A percentile compares a stretch with the other conserved stretches of the same genome.
phyloP scores from a whole-genome alignment of 768 basidiomycete genomes.

The Tylopilus cervinicoccineus region DNA sequence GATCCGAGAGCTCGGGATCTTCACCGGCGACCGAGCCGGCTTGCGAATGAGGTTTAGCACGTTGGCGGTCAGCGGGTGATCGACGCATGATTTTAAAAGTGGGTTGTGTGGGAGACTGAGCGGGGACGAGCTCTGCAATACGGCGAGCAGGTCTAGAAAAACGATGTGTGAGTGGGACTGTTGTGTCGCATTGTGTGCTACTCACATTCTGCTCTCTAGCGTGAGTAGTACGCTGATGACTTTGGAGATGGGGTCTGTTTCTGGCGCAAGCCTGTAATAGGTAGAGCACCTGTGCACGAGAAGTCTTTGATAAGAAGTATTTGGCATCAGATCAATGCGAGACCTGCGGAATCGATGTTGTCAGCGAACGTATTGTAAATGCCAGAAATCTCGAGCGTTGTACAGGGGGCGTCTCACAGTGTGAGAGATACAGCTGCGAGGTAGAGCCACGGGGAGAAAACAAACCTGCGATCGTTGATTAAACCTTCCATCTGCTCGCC shows the following conservation, averaged over 20 bases:
- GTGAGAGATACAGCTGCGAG: not conserved
- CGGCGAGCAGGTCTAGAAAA: constrained; percentile 58
- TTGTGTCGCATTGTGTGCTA: constrained; percentile 6
- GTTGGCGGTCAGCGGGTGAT: constrained; percentile 47
- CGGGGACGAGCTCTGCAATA: constrained; percentile 74
- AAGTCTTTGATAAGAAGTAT: constrained; percentile 80
- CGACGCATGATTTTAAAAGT: constrained; percentile 89
- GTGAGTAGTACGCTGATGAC: constrained; percentile 54
- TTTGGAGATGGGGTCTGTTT: constrained; percentile 63
- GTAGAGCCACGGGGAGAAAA: constrained; percentile 12
- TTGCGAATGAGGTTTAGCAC: constrained; percentile 61
- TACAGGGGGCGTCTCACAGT: constrained; percentile 1
- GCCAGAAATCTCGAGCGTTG: not conserved
- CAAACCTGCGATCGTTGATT: constrained; percentile 71
- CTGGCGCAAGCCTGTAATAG: constrained; percentile 73
- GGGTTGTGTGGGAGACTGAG: constrained; percentile 65
- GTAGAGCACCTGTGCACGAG: constrained; percentile 83
- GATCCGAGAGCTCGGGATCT: constrained; percentile 73
- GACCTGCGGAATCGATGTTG: constrained; percentile 37
- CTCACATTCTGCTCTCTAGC: constrained; percentile 74
- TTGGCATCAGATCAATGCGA: constrained; percentile 62
- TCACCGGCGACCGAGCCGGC: constrained; percentile 70
- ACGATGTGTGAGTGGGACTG: constrained; percentile 13
- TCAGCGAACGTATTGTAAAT: constrained; percentile 19
- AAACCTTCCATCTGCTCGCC: constrained; percentile 81